These are phyloP conservation scores for Cladosporium halotolerans DNA, from an alignment of 2,329 filamentous ascomycete species.

Conservation along the genomic window DNA sequence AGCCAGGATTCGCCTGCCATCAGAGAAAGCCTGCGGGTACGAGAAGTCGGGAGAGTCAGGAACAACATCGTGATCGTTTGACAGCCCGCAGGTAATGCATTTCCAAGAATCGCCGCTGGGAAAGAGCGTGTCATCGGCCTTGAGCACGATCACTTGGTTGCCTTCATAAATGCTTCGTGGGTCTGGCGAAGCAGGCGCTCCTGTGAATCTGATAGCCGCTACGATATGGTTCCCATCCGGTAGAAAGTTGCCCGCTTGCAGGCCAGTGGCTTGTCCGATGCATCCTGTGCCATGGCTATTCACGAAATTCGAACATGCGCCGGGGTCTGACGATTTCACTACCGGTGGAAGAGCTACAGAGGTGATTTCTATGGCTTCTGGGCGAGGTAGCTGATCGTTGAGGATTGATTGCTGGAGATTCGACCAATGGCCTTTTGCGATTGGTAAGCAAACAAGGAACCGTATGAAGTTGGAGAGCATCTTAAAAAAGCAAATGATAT, in stretches of 20 bases:
- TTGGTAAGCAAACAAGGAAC: neutral
- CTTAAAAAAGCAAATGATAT: neutral
- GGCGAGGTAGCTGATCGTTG: neutral
- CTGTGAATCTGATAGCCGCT: slow-evolving; percentile 36
- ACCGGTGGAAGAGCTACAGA: slow-evolving; percentile 37
- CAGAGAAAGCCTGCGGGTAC: slow-evolving; percentile 41
- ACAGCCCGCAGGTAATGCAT: slow-evolving; percentile 42
- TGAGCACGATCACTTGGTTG: slow-evolving; percentile 39
- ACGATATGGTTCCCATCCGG: slow-evolving; percentile 42
- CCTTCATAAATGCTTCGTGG: slow-evolving; percentile 39
- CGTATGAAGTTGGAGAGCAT: neutral
- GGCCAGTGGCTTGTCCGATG: slow-evolving; percentile 21
- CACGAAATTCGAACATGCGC: slow-evolving; percentile 30
- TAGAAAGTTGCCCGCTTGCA: slow-evolving; percentile 33
- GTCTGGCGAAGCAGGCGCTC: slow-evolving; percentile 37
- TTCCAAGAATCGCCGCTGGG: slow-evolving; percentile 44
- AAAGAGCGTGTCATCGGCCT: slow-evolving; percentile 37
- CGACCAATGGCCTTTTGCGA: no score
- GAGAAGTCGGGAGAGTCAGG: slow-evolving; percentile 18
- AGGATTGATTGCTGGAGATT: neutral
- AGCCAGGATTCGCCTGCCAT: slow-evolving; percentile 33
- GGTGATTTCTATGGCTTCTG: slow-evolving; percentile 32
- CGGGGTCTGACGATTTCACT: slow-evolving; percentile 18
- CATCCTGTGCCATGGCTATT: slow-evolving; percentile 37
- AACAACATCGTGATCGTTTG: slow-evolving; percentile 18